Evolutionary conservation across 2,329 filamentous ascomycete species (phyloP).

Genomic region (Calycina marina): DNA sequence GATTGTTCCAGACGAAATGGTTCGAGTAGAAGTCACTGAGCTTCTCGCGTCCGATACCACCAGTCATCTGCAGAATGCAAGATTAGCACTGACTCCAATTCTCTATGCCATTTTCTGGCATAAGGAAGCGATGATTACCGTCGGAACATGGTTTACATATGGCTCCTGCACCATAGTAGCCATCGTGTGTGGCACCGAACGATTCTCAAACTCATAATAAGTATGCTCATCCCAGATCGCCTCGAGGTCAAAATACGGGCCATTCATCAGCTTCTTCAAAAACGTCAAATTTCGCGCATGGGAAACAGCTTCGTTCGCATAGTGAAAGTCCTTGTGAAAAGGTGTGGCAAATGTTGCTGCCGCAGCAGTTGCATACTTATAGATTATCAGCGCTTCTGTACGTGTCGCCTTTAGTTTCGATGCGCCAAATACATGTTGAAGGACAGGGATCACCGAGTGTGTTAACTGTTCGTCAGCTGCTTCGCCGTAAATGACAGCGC

Average conservation of each 20-base stretch:
- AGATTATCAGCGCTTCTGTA: neutral
- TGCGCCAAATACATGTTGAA: conserved; percentile 4
- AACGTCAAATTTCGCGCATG: conserved; percentile 54
- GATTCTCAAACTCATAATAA: conserved; percentile 52
- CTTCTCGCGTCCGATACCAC: conserved; percentile 49
- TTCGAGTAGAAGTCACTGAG: conserved; percentile 56
- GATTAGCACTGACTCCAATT: too few relatives aligned
- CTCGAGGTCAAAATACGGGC: conserved; percentile 61
- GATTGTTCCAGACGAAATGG: conserved; percentile 64
- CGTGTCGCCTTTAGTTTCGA: neutral
- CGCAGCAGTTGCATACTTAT: conserved; percentile 4
- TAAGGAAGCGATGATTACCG: conserved; percentile 25
- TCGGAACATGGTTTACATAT: conserved; percentile 67
- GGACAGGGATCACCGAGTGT: neutral
- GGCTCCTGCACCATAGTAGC: conserved; percentile 68
- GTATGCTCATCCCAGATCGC: conserved; percentile 70
- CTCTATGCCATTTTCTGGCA: neutral
- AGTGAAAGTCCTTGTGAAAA: conserved; percentile 6
- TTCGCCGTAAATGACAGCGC: neutral
- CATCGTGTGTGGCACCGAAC: conserved; percentile 61
- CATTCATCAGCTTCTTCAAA: conserved; percentile 45
- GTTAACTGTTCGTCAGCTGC: neutral
- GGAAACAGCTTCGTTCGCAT: conserved; percentile 30
- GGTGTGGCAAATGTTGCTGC: conserved; percentile 8
- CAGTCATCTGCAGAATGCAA: conserved; percentile 25